These are phyloP conservation scores for Peronosclerospora sorghi DNA, from an alignment of 352 stramenopile species.

Conservation along the genomic window DNA sequence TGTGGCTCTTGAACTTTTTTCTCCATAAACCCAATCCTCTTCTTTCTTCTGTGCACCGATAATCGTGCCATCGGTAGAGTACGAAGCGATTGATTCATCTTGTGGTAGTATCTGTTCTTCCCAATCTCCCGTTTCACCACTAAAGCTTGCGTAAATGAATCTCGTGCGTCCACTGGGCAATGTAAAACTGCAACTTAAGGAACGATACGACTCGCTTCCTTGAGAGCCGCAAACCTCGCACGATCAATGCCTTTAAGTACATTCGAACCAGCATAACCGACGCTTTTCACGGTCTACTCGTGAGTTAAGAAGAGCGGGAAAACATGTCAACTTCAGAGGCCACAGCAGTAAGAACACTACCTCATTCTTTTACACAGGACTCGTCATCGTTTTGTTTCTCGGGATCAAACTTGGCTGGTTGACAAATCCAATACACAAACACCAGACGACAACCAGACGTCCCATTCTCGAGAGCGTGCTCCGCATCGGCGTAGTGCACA, in stretches of 20 bases:
- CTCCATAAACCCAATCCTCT: no score
- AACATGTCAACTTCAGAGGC: not conserved
- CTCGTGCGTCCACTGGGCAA: not conserved
- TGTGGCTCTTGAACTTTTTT: not conserved
- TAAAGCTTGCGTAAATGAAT: not conserved
- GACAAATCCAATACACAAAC: slow-evolving; percentile 18
- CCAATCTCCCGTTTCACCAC: not conserved
- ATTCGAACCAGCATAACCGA: slow-evolving; percentile 4
- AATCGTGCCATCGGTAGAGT: not conserved
- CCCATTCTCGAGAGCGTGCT: slow-evolving; percentile 11
- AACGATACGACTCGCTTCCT: slow-evolving; percentile 9
- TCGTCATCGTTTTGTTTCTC: not conserved
- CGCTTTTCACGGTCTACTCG: slow-evolving; percentile 19
- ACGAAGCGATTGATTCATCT: not conserved
- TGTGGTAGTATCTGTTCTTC: no score
- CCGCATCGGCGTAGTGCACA: slow-evolving; percentile 19
- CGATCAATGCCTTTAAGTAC: slow-evolving; percentile 16
- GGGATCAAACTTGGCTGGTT: slow-evolving; percentile 3
- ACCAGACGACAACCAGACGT: slow-evolving; percentile 15
- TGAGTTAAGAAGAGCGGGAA: slow-evolving; percentile 13
- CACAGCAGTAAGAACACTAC: not conserved
- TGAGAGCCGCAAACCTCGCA: slow-evolving; percentile 10
- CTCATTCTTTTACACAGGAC: not conserved
- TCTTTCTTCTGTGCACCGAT: not conserved
- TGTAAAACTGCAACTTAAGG: slow-evolving; percentile 8